Conservation (phyloP, 148 eudicot species). For the Fagopyrum tataricum region DNA sequence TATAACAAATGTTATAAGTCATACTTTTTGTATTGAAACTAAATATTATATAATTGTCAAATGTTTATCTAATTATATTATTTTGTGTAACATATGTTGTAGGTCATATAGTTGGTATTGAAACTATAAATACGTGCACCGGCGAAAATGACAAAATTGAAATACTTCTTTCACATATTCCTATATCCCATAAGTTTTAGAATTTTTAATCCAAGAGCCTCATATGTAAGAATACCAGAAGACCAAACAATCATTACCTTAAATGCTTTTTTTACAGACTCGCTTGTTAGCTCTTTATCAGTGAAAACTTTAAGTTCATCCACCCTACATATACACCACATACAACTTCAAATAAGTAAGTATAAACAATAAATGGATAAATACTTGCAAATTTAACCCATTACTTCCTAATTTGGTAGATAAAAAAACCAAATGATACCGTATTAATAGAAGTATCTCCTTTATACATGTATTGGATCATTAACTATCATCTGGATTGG, state of each 20-base stretch:
- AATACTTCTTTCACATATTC: no score
- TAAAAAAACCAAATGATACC: background rate
- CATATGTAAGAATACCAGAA: background rate
- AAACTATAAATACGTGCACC: no score
- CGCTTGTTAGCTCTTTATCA: slow-evolving; percentile 71
- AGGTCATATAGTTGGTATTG: no score
- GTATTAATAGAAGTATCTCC: background rate
- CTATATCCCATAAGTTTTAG: no score
- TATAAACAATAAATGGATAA: background rate
- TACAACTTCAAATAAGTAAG: background rate
- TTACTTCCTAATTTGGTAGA: background rate
- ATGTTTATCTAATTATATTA: no score
- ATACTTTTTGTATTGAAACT: no score
- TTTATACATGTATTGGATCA: no score
- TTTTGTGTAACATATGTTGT: no score
- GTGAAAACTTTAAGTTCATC: slow-evolving; percentile 60
- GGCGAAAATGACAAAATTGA: no score
- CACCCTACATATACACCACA: slow-evolving; percentile 32
- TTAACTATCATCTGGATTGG: no score
- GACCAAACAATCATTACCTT: slow-evolving; percentile 32
- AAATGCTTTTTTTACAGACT: slow-evolving; percentile 66
- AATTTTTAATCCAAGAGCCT: background rate
- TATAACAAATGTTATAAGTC: no score
- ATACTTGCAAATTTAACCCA: background rate
- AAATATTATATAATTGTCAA: no score